These are phyloP conservation scores for Aspergillus nanangensis DNA, from an alignment of 495 filamentous ascomycete species.

Conservation along the genomic window DNA sequence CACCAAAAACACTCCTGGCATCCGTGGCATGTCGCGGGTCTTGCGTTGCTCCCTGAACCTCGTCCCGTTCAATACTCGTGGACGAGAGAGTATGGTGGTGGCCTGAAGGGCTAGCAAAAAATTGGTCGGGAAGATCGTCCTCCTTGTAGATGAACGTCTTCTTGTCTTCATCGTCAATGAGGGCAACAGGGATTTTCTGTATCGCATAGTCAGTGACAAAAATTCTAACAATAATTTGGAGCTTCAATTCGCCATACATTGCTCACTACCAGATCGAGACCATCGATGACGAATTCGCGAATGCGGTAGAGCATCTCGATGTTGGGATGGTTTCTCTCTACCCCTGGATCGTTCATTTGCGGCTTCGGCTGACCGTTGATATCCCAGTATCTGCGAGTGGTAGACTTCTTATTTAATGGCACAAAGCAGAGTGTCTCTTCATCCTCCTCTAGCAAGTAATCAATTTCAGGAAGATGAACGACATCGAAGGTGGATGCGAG, in stretches of 20 bases:
- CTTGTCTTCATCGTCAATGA: slow-evolving; percentile 43
- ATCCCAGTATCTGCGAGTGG: slow-evolving; percentile 45
- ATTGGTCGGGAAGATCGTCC: slow-evolving; percentile 48
- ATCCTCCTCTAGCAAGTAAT: slow-evolving; percentile 76
- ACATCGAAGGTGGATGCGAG: slow-evolving; percentile 58
- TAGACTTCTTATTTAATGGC: slow-evolving; percentile 53
- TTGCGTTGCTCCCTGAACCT: slow-evolving; percentile 32
- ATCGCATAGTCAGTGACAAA: slow-evolving; percentile 4
- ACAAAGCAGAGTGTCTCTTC: slow-evolving; percentile 70
- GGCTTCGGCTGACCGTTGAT: slow-evolving; percentile 45
- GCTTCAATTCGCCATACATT: slow-evolving; percentile 39
- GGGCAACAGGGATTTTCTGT: slow-evolving; percentile 41
- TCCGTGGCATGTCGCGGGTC: slow-evolving; percentile 29
- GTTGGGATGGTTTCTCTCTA: slow-evolving; percentile 58
- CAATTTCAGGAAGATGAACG: slow-evolving; percentile 48
- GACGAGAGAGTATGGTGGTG: slow-evolving; percentile 34
- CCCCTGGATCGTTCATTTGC: slow-evolving; percentile 47
- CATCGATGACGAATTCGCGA: slow-evolving; percentile 63
- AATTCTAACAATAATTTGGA: background rate
- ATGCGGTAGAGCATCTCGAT: slow-evolving; percentile 70
- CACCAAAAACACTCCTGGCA: slow-evolving; percentile 33
- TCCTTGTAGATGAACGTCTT: slow-evolving; percentile 54
- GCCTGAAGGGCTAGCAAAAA: slow-evolving; percentile 38
- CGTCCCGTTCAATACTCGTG: slow-evolving; percentile 39
- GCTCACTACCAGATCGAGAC: slow-evolving; percentile 51